Base-by-base conservation (phyloP, 73 alveolate genomes). In the Paramecium primaurelia region DNA sequence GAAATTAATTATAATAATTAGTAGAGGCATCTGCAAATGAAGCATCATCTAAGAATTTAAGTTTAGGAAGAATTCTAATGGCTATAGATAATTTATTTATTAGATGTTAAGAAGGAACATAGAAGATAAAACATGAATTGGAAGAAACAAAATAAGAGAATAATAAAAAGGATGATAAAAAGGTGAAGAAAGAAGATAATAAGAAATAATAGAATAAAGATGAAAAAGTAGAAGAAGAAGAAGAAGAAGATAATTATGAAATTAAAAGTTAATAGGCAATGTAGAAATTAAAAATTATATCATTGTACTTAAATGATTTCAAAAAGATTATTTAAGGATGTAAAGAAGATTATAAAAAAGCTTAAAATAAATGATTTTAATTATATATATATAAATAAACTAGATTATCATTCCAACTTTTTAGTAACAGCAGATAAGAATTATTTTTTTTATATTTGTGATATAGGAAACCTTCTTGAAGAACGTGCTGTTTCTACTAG, bases 31-130 rank as follows among this genome's bases (percentile, higher is more conserved):
- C 94, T 45, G 59, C 75, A 18, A 89, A 89, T 47, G 88, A 89
- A 47, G 86, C 94, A 11, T 71, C 84, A n/a, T 59, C 86, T 45
- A 89, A 89, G 42, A 89, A 89, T 51, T 34, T 89, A 30, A 89
- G 71, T 89, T 73, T 89, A 22, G 94, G 94, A 40, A 89, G 94
- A 34, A 89, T 89, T 26, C 37, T 89, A 40, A 89, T 89, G 94
- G 94, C 94, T 30, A 83, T 89, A 2, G 94, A 89, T 71, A 89
- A 89, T 45, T 71, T 89, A 71, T 71, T 34, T 47, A 89, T 71
- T 51, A 69, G 94, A 71, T 89, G 94, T 69, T 47, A 71, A 60
- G 94, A 89, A 8, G 94, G 94, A 30, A 89, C 88, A 18, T 14
- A 89, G n/a, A 89, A 71, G 49, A 89, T 89, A 8, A 89, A 89